phyloP scores from a whole-genome alignment of 1,284 basidiomycete species.

The Sparassis latifolia region DNA sequence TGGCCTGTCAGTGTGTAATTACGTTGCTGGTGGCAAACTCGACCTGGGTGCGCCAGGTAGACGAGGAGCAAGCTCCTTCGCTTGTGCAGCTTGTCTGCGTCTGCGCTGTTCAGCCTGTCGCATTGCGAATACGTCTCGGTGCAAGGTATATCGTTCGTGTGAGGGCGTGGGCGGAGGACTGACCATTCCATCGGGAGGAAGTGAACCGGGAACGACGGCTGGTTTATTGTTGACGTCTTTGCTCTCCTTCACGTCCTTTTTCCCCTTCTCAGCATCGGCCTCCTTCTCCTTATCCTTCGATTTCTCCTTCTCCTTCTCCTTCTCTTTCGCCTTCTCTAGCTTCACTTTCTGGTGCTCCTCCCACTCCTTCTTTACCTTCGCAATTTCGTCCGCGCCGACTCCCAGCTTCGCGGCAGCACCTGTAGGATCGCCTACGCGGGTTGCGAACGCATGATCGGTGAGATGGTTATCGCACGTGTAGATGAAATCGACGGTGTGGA shows the following conservation, averaged over 20 bases:
- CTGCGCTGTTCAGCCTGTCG: conserved; percentile 34
- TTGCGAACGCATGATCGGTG: conserved; percentile 63
- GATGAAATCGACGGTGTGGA: conserved; percentile 68
- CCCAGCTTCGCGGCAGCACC: conserved; percentile 32
- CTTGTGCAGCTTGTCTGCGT: conserved; percentile 29
- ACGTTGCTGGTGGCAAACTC: conserved; percentile 12
- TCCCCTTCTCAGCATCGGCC: conserved; percentile 39
- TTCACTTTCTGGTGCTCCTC: conserved; percentile 56
- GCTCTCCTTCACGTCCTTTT: conserved; percentile 35
- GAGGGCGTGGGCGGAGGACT: conserved; percentile 17
- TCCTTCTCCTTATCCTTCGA: no score
- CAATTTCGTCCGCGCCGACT: conserved; percentile 61
- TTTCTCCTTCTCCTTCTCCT: conserved; percentile 38
- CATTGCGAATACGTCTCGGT: conserved; percentile 35
- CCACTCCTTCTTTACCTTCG: conserved; percentile 71
- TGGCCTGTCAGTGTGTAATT: no score
- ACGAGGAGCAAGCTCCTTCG: conserved; percentile 32
- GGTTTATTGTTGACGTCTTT: conserved; percentile 15
- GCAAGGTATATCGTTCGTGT: conserved; percentile 33
- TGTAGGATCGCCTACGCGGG: conserved; percentile 35
- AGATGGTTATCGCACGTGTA: conserved; percentile 69
- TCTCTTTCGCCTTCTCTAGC: conserved; percentile 48
- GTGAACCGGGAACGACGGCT: conserved; percentile 14
- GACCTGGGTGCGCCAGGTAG: conserved; percentile 30
- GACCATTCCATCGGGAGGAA: conserved; percentile 10